A percentile compares a stretch with the other conserved stretches of the same genome.
Evolutionary conservation across 2,329 filamentous ascomycete genomes (phyloP).

Genomic region (Cercospora citrullina): DNA sequence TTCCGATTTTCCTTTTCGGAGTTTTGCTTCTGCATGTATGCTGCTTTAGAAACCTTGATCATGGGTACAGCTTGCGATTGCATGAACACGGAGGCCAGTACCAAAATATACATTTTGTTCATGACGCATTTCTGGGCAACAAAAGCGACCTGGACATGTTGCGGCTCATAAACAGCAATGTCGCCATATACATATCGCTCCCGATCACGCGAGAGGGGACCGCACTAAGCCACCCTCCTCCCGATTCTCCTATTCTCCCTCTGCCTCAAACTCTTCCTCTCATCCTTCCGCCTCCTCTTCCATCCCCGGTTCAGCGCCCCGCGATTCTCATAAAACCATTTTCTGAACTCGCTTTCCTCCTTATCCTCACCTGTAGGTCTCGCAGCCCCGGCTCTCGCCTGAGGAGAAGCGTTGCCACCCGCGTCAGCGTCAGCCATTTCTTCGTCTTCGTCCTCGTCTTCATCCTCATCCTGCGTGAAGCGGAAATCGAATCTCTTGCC

Average conservation of each 20-base stretch:
- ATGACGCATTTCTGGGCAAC: not conserved
- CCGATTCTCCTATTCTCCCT: constrained; percentile 58
- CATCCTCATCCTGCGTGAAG: constrained; percentile 50
- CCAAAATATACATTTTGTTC: not conserved
- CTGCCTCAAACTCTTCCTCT: constrained; percentile 60
- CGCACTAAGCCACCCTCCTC: constrained; percentile 26
- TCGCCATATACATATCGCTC: not conserved
- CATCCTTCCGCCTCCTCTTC: constrained; percentile 59
- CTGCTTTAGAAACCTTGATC: not conserved
- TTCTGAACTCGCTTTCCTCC: constrained; percentile 59
- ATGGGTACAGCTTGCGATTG: not conserved
- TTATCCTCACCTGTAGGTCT: constrained; percentile 5
- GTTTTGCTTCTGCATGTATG: not conserved
- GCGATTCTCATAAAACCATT: constrained; percentile 60
- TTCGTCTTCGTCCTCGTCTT: constrained; percentile 41
- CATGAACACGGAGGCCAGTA: not conserved
- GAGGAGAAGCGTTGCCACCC: constrained; percentile 20
- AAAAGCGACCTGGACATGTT: not conserved
- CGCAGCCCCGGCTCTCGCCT: constrained; percentile 22
- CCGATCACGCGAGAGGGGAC: not conserved
- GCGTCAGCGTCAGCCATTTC: not conserved
- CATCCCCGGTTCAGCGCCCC: constrained; percentile 52
- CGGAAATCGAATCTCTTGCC: constrained; percentile 57
- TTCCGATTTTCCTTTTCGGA: not conserved
- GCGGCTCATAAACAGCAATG: not conserved